These are phyloP conservation scores for Cladosporium sphaerospermum DNA, from an alignment of 2,329 filamentous ascomycete genomes.

Conservation along the genomic window DNA sequence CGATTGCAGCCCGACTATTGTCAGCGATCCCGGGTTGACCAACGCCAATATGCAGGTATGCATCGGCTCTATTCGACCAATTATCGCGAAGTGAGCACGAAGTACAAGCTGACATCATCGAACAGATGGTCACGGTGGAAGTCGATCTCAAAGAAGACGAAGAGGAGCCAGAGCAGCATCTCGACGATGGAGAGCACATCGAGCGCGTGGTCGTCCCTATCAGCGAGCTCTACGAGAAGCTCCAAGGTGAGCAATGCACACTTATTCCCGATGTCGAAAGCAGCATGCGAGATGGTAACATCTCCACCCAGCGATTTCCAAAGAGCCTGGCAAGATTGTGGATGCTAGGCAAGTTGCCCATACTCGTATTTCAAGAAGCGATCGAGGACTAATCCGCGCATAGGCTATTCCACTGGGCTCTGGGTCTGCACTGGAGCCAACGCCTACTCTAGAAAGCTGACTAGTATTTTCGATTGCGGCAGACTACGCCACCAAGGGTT, in stretches of 20 bases:
- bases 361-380: neutral
- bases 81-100: neutral
- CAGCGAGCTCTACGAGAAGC: slow-evolving; percentile 48
- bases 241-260: slow-evolving; percentile 36
- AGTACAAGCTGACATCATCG: neutral
- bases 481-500: slow-evolving; percentile 26
- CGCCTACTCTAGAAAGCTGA: slow-evolving; percentile 26
- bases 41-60: slow-evolving; percentile 53
- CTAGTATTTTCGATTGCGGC: slow-evolving; percentile 8
- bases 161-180: slow-evolving; percentile 50
- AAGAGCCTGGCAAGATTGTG: slow-evolving; percentile 47
- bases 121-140: slow-evolving; percentile 51
- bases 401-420: slow-evolving; percentile 56
- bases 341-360: slow-evolving; percentile 37
- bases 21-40: slow-evolving; percentile 57
- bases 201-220: slow-evolving; percentile 55
- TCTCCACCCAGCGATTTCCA: slow-evolving; percentile 24
- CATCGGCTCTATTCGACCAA: neutral
- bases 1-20: slow-evolving; percentile 59
- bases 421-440: slow-evolving; percentile 45
- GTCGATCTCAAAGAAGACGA: slow-evolving; percentile 46
- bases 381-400: neutral
- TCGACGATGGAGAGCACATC: slow-evolving; percentile 58
- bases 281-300: slow-evolving; percentile 16
- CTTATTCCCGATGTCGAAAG: neutral